Conservation (phyloP, 192 early-diverging fungal genomes). For the Helicostylum pulchrum region DNA sequence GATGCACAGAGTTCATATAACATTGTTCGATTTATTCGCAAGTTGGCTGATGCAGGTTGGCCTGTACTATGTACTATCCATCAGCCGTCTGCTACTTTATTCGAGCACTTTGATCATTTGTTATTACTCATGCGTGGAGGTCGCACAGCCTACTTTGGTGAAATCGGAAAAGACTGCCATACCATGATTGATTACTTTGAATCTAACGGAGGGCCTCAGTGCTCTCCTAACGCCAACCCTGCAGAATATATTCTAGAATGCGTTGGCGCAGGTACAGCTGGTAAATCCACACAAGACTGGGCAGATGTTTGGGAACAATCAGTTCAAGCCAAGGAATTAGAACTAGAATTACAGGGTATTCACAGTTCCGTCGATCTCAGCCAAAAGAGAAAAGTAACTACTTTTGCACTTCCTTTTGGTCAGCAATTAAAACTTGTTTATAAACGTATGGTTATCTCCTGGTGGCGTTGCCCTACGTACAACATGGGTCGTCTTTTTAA, state of each 20-base stretch:
- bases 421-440: conserved; percentile 56
- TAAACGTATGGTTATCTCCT: conserved; percentile 60
- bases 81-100: conserved; percentile 79
- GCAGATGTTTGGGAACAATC: conserved; percentile 69
- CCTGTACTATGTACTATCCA: conserved; percentile 83
- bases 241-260: conserved; percentile 87
- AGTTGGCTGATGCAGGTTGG: conserved; percentile 59
- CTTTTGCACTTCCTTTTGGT: conserved; percentile 26
- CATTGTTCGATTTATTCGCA: conserved; percentile 69
- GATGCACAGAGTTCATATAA: conserved; percentile 77
- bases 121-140: conserved; percentile 76
- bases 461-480: conserved; percentile 69
- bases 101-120: conserved; percentile 84
- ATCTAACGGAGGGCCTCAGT: conserved; percentile 62
- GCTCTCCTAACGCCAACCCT: conserved; percentile 67
- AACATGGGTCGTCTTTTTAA: conserved; percentile 60
- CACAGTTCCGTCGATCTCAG: conserved; percentile 14
- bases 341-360: conserved; percentile 54
- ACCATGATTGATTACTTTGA: conserved; percentile 76
- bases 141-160: conserved; percentile 76
- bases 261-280: conserved; percentile 49
- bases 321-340: conserved; percentile 38
- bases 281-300: conserved; percentile 58
- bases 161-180: conserved; percentile 64
- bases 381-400: conserved; percentile 10